Conservation (phyloP, 2,329 filamentous ascomycete genomes). For the Diaporthe sp. region DNA sequence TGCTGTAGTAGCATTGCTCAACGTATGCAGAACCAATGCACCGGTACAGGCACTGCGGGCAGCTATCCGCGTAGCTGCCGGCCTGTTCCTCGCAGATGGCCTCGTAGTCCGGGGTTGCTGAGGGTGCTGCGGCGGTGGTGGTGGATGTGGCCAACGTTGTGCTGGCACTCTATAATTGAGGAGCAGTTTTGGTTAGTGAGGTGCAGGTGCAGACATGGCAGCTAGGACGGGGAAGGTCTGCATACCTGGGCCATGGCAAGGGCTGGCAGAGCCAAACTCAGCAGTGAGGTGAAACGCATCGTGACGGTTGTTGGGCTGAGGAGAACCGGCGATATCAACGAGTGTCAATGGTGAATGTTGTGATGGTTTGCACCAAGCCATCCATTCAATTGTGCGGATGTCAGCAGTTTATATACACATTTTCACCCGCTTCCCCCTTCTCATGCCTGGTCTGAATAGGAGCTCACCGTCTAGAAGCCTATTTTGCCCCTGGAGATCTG, state of each 20-base stretch:
- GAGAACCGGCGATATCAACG: no score
- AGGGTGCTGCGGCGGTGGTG: slow-evolving; percentile 26
- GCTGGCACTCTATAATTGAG: not conserved
- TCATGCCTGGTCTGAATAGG: not conserved
- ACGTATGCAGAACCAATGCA: slow-evolving; percentile 13
- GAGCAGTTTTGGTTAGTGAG: not conserved
- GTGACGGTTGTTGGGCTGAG: not conserved
- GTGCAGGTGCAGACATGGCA: not conserved
- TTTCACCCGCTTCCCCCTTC: no score
- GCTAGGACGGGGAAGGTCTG: no score
- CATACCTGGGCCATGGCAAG: slow-evolving; percentile 29
- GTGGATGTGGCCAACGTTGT: slow-evolving; percentile 8
- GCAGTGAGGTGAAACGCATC: slow-evolving; percentile 17
- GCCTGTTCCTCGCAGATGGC: slow-evolving; percentile 35
- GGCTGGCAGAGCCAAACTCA: slow-evolving; percentile 26
- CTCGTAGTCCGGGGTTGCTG: slow-evolving; percentile 36
- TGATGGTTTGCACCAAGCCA: not conserved
- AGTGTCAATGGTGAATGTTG: not conserved
- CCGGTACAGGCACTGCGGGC: slow-evolving; percentile 36
- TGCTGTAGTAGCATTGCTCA: slow-evolving; percentile 38
- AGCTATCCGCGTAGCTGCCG: slow-evolving; percentile 29
- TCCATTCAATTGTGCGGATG: not conserved
- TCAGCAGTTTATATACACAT: not conserved
- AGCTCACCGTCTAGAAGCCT: not conserved
- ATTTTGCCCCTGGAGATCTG: slow-evolving; percentile 15